Base-by-base conservation (phyloP, 805 yeast species). In the Lipomyces starkeyi region DNA sequence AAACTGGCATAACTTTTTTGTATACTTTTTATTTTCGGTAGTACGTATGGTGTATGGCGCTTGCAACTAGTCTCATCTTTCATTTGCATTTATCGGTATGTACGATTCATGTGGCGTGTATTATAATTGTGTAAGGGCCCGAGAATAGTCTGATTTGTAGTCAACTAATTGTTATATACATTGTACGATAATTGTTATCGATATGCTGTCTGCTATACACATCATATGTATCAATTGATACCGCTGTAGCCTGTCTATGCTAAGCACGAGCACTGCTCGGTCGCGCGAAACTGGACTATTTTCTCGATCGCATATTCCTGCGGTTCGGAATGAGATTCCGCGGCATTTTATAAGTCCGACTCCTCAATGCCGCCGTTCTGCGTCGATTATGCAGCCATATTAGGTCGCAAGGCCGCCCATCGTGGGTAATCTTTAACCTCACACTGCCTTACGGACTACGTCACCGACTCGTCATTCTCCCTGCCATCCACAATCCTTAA, bases 401-500 rank as follows among this genome's bases (percentile, higher is more conserved):
- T 29, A n/a, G 32, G 43, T 37, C 43, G 43, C n/a, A 37, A 14
- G 43, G 43, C 14, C 17, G 6, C 1, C 17, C 43, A 1, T 37
- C 43, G 13, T 13, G 43, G 4, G 14, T 13, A 43, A 43, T 11
- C 17, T 43, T 11, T 43, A 3, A n/a, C 20, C 9, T 4, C 43
- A 37, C 6, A 5, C 7, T 37, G n/a, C 43, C 9, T 22, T n/a
- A 7, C 20, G 9, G 49, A 43, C 49, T 43, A 43, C 20, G 49
- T 17, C 22, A n/a, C 22, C 22, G 11, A 11, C 8, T 65, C 65
- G 53, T 64, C 68, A 61, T 61, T 43, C 53, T 27, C 49, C 56
- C 34, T 62, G 14, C 78, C 80, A 25, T 76, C 73, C 2, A 84
- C 76, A 22, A 82, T 72, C 61, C 76, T 74, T 61, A 83, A 72